phyloP scores from a whole-genome alignment of 176 grass and related monocot genomes.

The Lolium rigidum region DNA sequence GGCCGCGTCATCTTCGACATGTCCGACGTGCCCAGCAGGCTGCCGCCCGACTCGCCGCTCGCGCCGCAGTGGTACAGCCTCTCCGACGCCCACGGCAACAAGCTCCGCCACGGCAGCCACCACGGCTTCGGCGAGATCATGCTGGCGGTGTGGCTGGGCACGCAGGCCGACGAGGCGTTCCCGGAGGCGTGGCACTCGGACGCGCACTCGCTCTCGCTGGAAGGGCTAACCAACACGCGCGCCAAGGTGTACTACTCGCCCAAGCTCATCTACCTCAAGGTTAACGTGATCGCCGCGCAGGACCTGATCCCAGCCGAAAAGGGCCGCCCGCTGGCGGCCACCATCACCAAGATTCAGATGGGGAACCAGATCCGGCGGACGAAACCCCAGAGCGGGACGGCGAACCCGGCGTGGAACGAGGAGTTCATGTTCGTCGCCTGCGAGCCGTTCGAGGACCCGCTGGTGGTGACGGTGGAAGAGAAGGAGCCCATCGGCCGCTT shows the following conservation, averaged over 20 bases:
- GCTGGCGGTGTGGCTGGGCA: slow-evolving; percentile 74
- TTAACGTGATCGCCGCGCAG: slow-evolving; percentile 59
- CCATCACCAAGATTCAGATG: slow-evolving; percentile 56
- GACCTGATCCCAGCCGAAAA: slow-evolving; percentile 60
- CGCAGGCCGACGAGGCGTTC: slow-evolving; percentile 87
- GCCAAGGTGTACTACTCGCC: slow-evolving; percentile 84
- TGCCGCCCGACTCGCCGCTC: slow-evolving; percentile 77
- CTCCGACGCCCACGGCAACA: slow-evolving; percentile 46
- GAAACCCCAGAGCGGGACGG: slow-evolving; percentile 36
- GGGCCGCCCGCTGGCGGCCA: slow-evolving; percentile 39
- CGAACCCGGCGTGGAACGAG: slow-evolving; percentile 74
- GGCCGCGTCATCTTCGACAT: slow-evolving; percentile 67
- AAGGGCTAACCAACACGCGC: slow-evolving; percentile 46
- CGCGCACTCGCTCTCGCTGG: slow-evolving; percentile 49
- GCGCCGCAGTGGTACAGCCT: slow-evolving; percentile 88
- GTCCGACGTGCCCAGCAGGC: slow-evolving; percentile 54
- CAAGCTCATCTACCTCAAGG: slow-evolving; percentile 69
- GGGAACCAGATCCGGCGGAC: slow-evolving; percentile 57
- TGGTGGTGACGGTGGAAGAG: slow-evolving; percentile 82
- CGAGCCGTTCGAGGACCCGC: slow-evolving; percentile 73
- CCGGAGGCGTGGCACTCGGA: slow-evolving; percentile 86
- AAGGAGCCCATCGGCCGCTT: slow-evolving; percentile 58
- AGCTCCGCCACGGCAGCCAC: slow-evolving; percentile 38
- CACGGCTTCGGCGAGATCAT: slow-evolving; percentile 68
- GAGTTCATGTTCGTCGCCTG: slow-evolving; percentile 84